Evolutionary conservation across 2,329 filamentous ascomycete genomes (phyloP).

Genomic region (Botrytis cinerea): DNA sequence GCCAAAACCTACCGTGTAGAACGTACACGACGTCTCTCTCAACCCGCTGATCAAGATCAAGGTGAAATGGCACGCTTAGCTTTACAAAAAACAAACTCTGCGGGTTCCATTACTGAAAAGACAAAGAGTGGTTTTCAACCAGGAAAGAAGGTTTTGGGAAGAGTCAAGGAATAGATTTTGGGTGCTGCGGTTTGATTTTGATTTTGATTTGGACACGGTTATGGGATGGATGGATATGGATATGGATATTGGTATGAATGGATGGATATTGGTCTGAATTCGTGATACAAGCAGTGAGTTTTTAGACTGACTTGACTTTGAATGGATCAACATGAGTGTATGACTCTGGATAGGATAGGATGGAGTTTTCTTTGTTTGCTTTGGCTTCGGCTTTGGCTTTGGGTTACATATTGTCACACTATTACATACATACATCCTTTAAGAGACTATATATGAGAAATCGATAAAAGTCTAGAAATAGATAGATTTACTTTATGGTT

Average conservation of each 20-base stretch:
- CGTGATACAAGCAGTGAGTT: neutral
- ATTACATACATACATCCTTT: neutral
- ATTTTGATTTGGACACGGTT: neutral
- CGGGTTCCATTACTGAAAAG: neutral
- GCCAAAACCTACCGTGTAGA: conserved; percentile 22
- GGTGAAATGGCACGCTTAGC: conserved; percentile 16
- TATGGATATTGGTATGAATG: neutral
- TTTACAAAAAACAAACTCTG: conserved; percentile 19
- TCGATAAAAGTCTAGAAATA: neutral
- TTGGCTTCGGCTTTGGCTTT: neutral
- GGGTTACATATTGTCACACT: neutral
- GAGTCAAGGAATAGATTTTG: conserved; percentile 6
- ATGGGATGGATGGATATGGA: neutral
- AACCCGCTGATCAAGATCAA: conserved; percentile 11
- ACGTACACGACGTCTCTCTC: conserved; percentile 19
- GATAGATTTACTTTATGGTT: neutral
- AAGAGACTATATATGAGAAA: neutral
- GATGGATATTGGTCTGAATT: neutral
- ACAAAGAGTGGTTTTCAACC: conserved; percentile 3
- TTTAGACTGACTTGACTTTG: neutral
- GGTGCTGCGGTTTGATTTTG: neutral
- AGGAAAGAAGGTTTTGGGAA: conserved; percentile 18
- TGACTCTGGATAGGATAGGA: neutral
- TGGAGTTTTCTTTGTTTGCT: neutral
- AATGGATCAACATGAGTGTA: neutral